Evolutionary conservation across 2,329 filamentous ascomycete genomes (phyloP), one percentile per base, ranked within the genome.

Genomic region (Malbranchea zuffiana): DNA sequence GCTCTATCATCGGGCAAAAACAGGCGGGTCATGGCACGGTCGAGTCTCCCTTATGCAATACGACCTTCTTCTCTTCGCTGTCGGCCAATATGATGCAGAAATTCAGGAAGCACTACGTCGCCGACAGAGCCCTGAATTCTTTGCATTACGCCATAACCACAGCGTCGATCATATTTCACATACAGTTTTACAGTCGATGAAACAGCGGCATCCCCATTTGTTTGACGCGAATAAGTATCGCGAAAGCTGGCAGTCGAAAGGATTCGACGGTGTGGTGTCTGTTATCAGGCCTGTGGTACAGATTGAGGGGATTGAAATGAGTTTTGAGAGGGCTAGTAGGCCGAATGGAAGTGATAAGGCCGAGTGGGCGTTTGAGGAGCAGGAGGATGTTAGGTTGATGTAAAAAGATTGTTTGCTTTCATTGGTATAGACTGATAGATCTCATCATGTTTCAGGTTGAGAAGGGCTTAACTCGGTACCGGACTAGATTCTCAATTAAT

Each of bases 31-130:
- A 1, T 82, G 78, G 65, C 65, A 75, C 40, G 77, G 77, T 32
- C 74, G 70, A 35, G 73, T 70, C 0, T 78, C 74, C 1, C 62
- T 82, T 12, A 66, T 76, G 49, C 78, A 82, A 47, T 82, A 82
- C 51, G 76, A 83, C 44, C 65, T 81, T 1, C 67, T 79, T 2
- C 66, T 82, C 15, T 70, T 81, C 48, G 66, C 69, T 12, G 64
- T 74, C 0, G 78, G 78, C 0, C 55, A 72, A 25, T 73, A 80
- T 42, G 61, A 72, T 0, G 59, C 63, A 0, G 54, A 62, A 0
- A 64, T 79, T 2, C 71, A 78, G 55, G 56, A 65, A 7, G 47
- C 63, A 34, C 55, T 81, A 13, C 65, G 69, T 13, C 56, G 57
- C 24, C 56, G 64, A 21, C 66, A 67, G 41, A 67, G 69, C 1